These are phyloP conservation scores for Diaporthe nobilis DNA, from an alignment of 2,329 filamentous ascomycete species.

Conservation along the genomic window DNA sequence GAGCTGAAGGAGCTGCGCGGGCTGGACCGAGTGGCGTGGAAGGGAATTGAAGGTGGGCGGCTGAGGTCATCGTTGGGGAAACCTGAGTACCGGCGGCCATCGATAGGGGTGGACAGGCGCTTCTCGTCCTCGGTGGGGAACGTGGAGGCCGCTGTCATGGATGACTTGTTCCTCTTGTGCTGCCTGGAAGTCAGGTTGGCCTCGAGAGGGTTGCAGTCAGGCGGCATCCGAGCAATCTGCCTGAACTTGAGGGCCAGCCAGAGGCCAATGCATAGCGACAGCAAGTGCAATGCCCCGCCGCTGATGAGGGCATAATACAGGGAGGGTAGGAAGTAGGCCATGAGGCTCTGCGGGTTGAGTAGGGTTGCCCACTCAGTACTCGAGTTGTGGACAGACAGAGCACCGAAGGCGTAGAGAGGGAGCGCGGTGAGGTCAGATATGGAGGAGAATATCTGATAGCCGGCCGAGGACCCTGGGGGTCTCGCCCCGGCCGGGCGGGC, in stretches of 20 bases:
- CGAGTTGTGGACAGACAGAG: conserved; percentile 61
- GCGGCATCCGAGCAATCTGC: conserved; percentile 84
- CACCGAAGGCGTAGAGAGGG: conserved; percentile 70
- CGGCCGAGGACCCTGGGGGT: conserved; percentile 84
- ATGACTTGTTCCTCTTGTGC: conserved; percentile 83
- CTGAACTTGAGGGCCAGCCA: conserved; percentile 86
- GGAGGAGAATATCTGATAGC: conserved; percentile 88
- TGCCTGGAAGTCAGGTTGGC: conserved; percentile 82
- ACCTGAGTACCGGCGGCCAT: conserved; percentile 59
- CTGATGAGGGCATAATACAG: conserved; percentile 78
- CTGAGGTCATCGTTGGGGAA: conserved; percentile 60
- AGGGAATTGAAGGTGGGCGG: conserved; percentile 75
- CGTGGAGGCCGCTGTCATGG: conserved; percentile 62
- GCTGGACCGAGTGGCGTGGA: conserved; percentile 79
- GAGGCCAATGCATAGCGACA: conserved; percentile 78
- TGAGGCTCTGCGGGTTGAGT: conserved; percentile 68
- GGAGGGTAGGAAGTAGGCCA: conserved; percentile 73
- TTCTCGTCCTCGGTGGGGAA: conserved; percentile 67
- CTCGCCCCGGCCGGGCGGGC: conserved; percentile 77
- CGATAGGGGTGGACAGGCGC: conserved; percentile 65
- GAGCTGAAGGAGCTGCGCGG: conserved; percentile 68
- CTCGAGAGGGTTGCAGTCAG: conserved; percentile 96
- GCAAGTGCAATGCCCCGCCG: conserved; percentile 76
- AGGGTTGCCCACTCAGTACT: conserved; percentile 75
- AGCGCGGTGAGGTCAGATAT: conserved; percentile 75